Conservation (phyloP, 2,329 filamentous ascomycete species). For the Xylaria sp. region DNA sequence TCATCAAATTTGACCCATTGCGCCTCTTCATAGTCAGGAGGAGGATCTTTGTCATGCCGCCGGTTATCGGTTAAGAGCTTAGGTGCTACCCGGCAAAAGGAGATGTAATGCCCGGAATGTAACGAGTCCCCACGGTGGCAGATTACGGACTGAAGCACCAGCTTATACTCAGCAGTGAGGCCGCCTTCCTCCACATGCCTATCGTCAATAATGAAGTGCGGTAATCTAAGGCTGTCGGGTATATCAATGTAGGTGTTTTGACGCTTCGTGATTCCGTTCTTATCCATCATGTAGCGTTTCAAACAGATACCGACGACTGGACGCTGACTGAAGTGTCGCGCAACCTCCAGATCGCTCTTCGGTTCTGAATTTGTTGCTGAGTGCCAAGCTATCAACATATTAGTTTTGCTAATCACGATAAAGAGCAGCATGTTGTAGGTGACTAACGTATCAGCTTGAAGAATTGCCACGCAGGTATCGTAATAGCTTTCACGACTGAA, state of each 20-base stretch:
- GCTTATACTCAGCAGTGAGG: slow-evolving; percentile 89
- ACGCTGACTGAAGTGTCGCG: slow-evolving; percentile 84
- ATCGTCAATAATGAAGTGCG: slow-evolving; percentile 89
- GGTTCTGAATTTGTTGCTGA: slow-evolving; percentile 67
- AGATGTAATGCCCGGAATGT: slow-evolving; percentile 90
- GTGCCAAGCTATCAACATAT: slow-evolving; percentile 78
- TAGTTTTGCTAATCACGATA: slow-evolving; percentile 44
- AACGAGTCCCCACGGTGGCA: slow-evolving; percentile 90
- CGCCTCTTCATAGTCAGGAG: slow-evolving; percentile 74
- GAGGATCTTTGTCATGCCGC: slow-evolving; percentile 65
- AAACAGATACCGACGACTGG: slow-evolving; percentile 93
- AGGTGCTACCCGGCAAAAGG: slow-evolving; percentile 81
- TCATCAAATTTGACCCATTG: slow-evolving; percentile 96
- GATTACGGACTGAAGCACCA: slow-evolving; percentile 89
- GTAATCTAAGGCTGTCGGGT: slow-evolving; percentile 80
- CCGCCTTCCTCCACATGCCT: slow-evolving; percentile 71
- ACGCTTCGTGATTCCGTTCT: slow-evolving; percentile 74
- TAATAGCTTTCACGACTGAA: slow-evolving; percentile 79
- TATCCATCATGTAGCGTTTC: slow-evolving; percentile 85
- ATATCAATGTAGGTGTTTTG: slow-evolving; percentile 91
- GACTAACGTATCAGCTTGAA: slow-evolving; percentile 88
- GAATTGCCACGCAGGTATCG: slow-evolving; percentile 97
- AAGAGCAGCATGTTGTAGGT: slow-evolving; percentile 10
- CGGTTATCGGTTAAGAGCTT: slow-evolving; percentile 70
- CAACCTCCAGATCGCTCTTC: slow-evolving; percentile 79